These are phyloP conservation scores for Globisporangium yorkense DNA, from an alignment of 352 stramenopile species.

Conservation along the genomic window DNA sequence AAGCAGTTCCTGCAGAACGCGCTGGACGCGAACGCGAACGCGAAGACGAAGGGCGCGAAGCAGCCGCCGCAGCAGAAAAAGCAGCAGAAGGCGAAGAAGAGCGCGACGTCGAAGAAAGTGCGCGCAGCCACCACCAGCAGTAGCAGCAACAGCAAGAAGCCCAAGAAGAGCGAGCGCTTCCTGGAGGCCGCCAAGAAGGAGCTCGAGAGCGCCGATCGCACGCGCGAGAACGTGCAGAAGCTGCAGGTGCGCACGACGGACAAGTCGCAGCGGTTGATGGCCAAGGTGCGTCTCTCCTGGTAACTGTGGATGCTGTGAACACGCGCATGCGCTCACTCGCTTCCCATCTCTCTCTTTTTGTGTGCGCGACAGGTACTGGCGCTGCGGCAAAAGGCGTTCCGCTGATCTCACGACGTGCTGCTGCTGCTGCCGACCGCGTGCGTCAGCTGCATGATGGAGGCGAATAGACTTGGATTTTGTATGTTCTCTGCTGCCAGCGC, in stretches of 20 bases:
- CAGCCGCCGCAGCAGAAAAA: conserved; percentile 14
- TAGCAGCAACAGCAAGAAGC: neutral
- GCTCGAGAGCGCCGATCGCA: conserved; percentile 45
- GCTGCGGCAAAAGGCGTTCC: conserved; percentile 33
- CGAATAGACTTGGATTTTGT: neutral
- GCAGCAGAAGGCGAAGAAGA: conserved; percentile 14
- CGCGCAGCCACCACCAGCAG: conserved; percentile 7
- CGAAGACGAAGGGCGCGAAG: conserved; percentile 1
- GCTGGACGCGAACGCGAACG: conserved; percentile 10
- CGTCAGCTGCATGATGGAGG: neutral
- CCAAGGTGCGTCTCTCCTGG: conserved; percentile 29
- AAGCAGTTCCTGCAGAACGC: conserved; percentile 73
- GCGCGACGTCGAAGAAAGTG: conserved; percentile 15
- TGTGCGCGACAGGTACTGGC: conserved; percentile 24
- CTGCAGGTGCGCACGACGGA: conserved; percentile 42
- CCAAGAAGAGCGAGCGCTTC: conserved; percentile 38
- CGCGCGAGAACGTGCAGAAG: conserved; percentile 55
- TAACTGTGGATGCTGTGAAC: neutral
- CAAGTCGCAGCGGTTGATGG: conserved; percentile 65
- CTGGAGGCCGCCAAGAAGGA: conserved; percentile 48
- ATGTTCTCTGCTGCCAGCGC: neutral
- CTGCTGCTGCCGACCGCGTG: neutral
- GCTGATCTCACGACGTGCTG: conserved; percentile 17
- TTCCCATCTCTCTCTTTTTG: neutral
- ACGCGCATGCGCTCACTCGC: neutral